Evolutionary conservation across 177 flowering plant species (phyloP).

Genomic region (Vitis hybrid): DNA sequence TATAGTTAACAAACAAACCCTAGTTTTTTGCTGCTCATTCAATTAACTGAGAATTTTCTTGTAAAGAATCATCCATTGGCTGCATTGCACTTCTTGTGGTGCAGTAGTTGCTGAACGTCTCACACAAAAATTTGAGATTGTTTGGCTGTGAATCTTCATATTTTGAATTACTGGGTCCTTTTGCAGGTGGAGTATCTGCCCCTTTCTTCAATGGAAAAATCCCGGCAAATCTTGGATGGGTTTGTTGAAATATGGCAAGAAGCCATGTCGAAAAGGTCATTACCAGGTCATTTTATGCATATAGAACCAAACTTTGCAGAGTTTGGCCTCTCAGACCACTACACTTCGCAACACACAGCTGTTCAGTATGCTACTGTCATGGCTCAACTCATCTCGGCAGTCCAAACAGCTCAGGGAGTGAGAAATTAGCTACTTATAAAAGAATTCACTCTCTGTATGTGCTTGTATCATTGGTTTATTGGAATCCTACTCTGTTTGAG

Average conservation of each 20-base stretch:
- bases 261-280: constrained; percentile 64
- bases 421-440: constrained; percentile 40
- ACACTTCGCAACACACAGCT: constrained; percentile 77
- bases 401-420: constrained; percentile 34
- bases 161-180: background rate
- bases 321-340: constrained; percentile 73
- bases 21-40: too few relatives aligned
- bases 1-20: too few relatives aligned
- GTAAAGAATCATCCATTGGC: background rate
- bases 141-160: too few relatives aligned
- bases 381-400: constrained; percentile 70
- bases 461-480: too few relatives aligned
- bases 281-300: constrained; percentile 85
- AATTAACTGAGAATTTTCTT: too few relatives aligned
- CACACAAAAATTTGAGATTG: too few relatives aligned
- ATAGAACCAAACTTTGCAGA: constrained; percentile 74
- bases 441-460: too few relatives aligned
- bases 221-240: constrained; percentile 70
- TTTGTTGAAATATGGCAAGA: constrained; percentile 83
- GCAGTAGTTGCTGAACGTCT: too few relatives aligned
- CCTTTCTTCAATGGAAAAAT: constrained; percentile 78
- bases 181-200: constrained; percentile 92
- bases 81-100: background rate
- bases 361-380: constrained; percentile 77
- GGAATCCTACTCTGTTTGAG: too few relatives aligned